Percentiles rank a stretch among this genome's conserved stretches.
These are phyloP conservation scores for Castanopsis chinensis DNA, from an alignment of 306 rosid genomes.

Conservation along the genomic window DNA sequence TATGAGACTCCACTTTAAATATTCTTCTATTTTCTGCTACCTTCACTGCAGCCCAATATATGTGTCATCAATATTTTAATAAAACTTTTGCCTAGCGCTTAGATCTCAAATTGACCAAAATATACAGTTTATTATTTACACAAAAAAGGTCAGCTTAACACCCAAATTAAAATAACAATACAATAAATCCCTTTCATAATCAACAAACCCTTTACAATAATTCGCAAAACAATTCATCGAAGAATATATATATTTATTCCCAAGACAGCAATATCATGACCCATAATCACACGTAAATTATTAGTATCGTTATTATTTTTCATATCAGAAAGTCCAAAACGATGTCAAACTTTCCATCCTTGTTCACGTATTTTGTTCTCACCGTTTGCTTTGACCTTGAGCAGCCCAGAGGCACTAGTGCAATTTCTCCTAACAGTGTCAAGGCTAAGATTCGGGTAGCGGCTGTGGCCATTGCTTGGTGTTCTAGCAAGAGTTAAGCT, in stretches of 20 bases:
- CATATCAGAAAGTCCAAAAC: not conserved
- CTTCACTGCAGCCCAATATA: no score
- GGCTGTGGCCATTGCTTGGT: not conserved
- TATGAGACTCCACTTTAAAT: not conserved
- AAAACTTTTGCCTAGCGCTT: no score
- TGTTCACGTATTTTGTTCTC: slow-evolving; percentile 27
- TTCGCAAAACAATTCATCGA: no score
- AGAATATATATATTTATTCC: not conserved
- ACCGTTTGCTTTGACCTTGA: not conserved
- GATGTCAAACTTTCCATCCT: slow-evolving; percentile 37
- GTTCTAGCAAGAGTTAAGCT: slow-evolving; percentile 13
- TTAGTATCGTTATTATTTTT: not conserved
- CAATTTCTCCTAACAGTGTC: not conserved
- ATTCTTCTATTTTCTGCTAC: no score
- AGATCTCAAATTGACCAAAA: no score
- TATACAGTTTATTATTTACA: no score
- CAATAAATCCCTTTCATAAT: no score
- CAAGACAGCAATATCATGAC: not conserved
- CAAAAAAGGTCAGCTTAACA: no score
- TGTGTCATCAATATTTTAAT: no score
- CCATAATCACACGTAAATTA: not conserved
- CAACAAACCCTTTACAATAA: no score
- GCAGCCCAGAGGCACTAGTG: not conserved
- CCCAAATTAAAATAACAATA: no score
- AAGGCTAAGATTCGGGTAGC: not conserved